Conservation (phyloP, 768 basidiomycete genomes). For the Mrakia gelida region DNA sequence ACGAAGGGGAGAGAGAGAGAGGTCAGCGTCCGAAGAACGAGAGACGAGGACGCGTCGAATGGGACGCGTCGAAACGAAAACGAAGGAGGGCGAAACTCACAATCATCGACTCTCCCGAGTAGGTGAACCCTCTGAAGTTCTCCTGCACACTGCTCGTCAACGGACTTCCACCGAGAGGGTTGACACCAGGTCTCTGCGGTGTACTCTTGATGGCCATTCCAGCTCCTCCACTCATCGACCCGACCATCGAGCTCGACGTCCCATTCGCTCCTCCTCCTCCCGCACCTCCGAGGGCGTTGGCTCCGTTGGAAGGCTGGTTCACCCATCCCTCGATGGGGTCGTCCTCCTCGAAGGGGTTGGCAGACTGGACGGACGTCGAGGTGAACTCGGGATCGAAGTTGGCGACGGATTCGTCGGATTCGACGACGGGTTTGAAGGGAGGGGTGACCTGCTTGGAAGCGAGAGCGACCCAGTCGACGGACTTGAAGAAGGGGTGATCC, state of each 20-base stretch:
- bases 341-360: constrained; percentile 54
- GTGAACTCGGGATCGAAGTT: constrained; percentile 99
- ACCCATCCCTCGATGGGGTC: constrained; percentile 73
- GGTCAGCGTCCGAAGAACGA: background rate
- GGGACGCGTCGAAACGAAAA: too few relatives aligned
- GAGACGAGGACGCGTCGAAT: background rate
- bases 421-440: constrained; percentile 95
- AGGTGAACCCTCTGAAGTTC: constrained; percentile 88
- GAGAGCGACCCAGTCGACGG: constrained; percentile 84
- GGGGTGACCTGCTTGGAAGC: constrained; percentile 84
- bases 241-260: constrained; percentile 55
- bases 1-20: constrained; percentile 18
- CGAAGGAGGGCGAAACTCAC: background rate
- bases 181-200: constrained; percentile 36
- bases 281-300: background rate
- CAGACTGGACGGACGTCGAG: constrained; percentile 72
- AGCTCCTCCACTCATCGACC: constrained; percentile 34
- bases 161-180: constrained; percentile 54
- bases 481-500: constrained; percentile 87
- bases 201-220: constrained; percentile 39
- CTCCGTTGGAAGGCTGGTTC: constrained; percentile 44
- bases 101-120: constrained; percentile 46
- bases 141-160: constrained; percentile 91
- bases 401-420: constrained; percentile 94
- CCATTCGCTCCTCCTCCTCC: constrained; percentile 11